Evolutionary conservation across 352 stramenopile genomes (phyloP).

Genomic region (Phytophthora europaea): DNA sequence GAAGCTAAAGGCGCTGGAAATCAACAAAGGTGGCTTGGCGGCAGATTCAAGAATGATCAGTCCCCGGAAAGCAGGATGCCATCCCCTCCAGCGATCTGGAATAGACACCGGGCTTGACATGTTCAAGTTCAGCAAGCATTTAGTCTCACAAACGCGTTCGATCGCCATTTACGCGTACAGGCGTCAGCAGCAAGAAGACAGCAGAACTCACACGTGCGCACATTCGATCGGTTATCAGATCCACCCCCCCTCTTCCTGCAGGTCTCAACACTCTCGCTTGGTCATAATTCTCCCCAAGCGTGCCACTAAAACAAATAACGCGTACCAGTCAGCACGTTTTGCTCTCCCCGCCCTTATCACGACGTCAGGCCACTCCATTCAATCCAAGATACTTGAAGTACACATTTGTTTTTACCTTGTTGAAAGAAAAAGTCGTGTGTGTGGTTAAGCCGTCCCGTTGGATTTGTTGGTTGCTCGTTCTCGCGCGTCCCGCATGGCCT

Average conservation of each 20-base stretch:
- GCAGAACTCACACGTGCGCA: neutral
- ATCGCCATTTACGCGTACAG: neutral
- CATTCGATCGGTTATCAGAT: conserved; percentile 35
- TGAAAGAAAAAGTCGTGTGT: neutral
- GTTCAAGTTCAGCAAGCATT: conserved; percentile 21
- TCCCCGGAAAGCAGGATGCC: neutral
- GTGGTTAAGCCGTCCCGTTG: conserved; percentile 39
- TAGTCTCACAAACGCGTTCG: conserved; percentile 30
- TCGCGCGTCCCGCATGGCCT: conserved; percentile 59
- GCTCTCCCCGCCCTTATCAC: neutral
- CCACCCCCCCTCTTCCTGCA: neutral
- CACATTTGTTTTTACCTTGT: neutral
- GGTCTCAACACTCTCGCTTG: neutral
- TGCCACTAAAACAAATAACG: neutral
- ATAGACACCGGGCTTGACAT: conserved; percentile 19
- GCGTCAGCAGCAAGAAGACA: neutral
- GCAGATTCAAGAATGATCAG: conserved; percentile 33
- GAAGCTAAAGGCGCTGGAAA: neutral
- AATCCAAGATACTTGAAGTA: conserved; percentile 1
- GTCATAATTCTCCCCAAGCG: neutral
- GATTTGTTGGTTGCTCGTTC: conserved; percentile 36
- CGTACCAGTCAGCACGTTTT: neutral
- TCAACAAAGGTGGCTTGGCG: neutral
- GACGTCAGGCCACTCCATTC: neutral
- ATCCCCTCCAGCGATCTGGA: neutral